Evolutionary conservation across 306 rosid genomes (phyloP).

Genomic region (Vachellia collinsii): DNA sequence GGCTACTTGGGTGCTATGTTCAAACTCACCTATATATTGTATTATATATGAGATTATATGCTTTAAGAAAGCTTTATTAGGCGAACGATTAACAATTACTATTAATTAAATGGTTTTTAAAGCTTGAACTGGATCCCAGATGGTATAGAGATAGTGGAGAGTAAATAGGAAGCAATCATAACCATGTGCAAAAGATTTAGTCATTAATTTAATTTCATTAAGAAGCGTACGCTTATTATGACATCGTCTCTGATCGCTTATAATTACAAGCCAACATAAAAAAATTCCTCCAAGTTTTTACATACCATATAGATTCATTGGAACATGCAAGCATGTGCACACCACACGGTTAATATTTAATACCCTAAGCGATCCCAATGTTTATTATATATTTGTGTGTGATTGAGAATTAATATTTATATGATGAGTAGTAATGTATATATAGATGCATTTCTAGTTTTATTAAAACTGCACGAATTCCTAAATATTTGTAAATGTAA

Average conservation of each 20-base stretch:
- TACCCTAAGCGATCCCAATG: constrained; percentile 41
- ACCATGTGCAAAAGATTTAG: constrained; percentile 62
- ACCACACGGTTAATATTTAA: constrained; percentile 28
- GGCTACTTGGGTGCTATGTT: constrained; percentile 46
- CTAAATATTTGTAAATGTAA: neutral
- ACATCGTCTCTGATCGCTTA: constrained; percentile 32
- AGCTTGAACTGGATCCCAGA: constrained; percentile 34
- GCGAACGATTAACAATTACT: constrained; percentile 41
- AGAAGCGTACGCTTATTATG: constrained; percentile 21
- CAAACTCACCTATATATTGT: constrained; percentile 14
- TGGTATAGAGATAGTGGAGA: constrained; percentile 41
- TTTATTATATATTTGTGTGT: neutral
- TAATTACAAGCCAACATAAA: constrained; percentile 33
- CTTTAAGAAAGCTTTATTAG: constrained; percentile 39
- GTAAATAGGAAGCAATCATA: constrained; percentile 68
- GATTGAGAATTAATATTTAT: too few relatives aligned
- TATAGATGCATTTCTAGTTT: neutral
- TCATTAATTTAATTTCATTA: constrained; percentile 25
- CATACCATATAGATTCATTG: constrained; percentile 40
- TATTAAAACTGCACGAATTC: neutral
- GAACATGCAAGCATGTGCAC: constrained; percentile 72
- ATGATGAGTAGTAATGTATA: neutral
- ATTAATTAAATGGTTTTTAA: constrained; percentile 22
- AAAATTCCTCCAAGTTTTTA: constrained; percentile 35
- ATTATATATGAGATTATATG: constrained; percentile 18